Evolutionary conservation across 805 yeast species (phyloP).

Genomic region (Torulaspora indica): DNA sequence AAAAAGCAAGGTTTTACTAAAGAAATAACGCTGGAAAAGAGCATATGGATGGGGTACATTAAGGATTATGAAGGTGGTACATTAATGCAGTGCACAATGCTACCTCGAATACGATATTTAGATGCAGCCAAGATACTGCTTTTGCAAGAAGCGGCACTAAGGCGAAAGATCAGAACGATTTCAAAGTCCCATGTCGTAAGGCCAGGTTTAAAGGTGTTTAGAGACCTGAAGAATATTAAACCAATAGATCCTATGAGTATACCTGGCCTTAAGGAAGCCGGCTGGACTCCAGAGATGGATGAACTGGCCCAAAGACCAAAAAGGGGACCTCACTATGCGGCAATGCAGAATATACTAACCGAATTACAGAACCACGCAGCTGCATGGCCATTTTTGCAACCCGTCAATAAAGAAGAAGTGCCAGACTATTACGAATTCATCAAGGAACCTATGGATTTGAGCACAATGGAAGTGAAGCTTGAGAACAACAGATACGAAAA

Average conservation of each 20-base stretch:
- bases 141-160: slow-evolving; percentile 86
- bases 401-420: slow-evolving; percentile 90
- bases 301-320: slow-evolving; percentile 92
- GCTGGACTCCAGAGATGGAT: slow-evolving; percentile 99
- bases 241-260: slow-evolving; percentile 75
- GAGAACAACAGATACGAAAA: slow-evolving; percentile 88
- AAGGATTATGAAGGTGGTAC: slow-evolving; percentile 99
- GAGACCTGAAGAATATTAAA: slow-evolving; percentile 42
- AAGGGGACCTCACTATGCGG: slow-evolving; percentile 89
- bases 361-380: slow-evolving; percentile 93
- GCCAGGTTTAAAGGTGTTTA: slow-evolving; percentile 74
- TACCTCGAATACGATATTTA: slow-evolving; percentile 80
- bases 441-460: slow-evolving; percentile 95
- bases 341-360: slow-evolving; percentile 80
- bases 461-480: slow-evolving; percentile 89
- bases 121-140: slow-evolving; percentile 83
- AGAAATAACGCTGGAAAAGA: slow-evolving; percentile 79
- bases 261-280: slow-evolving; percentile 89
- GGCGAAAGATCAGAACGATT: slow-evolving; percentile 72
- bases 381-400: slow-evolving; percentile 95
- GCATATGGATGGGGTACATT: slow-evolving; percentile 96
- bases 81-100: slow-evolving; percentile 92
- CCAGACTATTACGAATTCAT: slow-evolving; percentile 95
- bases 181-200: slow-evolving; percentile 76
- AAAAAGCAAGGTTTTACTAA: slow-evolving; percentile 98